phyloP scores from a whole-genome alignment of 495 filamentous ascomycete genomes.

The Aspergillus kassunensis region DNA sequence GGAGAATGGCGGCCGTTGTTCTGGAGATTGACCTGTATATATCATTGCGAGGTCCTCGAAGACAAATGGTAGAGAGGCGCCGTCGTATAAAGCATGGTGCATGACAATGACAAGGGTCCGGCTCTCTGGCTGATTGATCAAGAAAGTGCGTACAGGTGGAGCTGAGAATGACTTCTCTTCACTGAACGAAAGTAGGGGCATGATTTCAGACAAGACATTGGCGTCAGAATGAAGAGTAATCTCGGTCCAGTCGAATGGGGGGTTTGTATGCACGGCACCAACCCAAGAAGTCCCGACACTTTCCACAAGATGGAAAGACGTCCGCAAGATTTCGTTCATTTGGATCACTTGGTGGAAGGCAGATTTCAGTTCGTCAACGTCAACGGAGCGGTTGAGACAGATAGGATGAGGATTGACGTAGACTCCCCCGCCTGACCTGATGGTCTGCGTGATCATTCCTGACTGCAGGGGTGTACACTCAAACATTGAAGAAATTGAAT shows the following conservation, averaged over 20 bases:
- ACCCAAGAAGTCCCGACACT: conserved; percentile 22
- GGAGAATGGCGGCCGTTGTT: conserved; percentile 21
- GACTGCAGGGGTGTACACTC: conserved; percentile 73
- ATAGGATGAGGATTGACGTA: conserved; percentile 69
- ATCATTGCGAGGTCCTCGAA: conserved; percentile 51
- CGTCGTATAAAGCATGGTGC: conserved; percentile 88
- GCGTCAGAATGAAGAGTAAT: conserved; percentile 11
- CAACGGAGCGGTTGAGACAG: conserved; percentile 36
- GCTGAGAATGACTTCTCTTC: conserved; percentile 16
- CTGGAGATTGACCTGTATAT: conserved; percentile 25
- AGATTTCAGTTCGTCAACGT: conserved; percentile 34
- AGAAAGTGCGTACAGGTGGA: conserved; percentile 19
- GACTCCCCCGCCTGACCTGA: conserved; percentile 42
- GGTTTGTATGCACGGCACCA: conserved; percentile 21
- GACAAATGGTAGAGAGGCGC: conserved; percentile 67
- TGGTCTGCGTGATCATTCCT: conserved; percentile 66
- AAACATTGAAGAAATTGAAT: conserved; percentile 68
- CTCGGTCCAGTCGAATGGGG: conserved; percentile 21
- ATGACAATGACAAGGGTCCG: conserved; percentile 41
- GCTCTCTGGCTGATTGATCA: conserved; percentile 19
- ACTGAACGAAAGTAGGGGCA: conserved; percentile 11
- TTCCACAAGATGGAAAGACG: conserved; percentile 45
- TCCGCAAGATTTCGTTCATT: conserved; percentile 56
- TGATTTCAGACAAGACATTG: conserved; percentile 13
- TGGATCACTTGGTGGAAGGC: conserved; percentile 46